These are phyloP conservation scores for Fusarium subglutinans DNA, from an alignment of 2,329 filamentous ascomycete genomes.

Conservation along the genomic window DNA sequence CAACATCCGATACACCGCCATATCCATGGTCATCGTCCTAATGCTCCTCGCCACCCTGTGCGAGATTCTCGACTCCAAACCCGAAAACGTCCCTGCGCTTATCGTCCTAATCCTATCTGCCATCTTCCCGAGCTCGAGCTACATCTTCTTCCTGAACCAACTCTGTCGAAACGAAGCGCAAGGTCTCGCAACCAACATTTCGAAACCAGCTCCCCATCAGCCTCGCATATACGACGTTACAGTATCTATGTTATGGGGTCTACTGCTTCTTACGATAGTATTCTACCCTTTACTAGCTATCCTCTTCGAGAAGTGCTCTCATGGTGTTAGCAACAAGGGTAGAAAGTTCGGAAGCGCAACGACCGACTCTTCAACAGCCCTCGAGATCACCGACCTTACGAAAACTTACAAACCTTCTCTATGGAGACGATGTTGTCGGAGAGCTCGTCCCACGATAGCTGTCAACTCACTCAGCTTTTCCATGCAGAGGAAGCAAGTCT, in stretches of 20 bases:
- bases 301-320: background rate
- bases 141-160: background rate
- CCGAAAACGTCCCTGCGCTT: background rate
- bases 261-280: background rate
- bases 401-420: background rate
- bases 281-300: background rate
- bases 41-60: background rate
- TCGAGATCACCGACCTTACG: background rate
- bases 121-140: background rate
- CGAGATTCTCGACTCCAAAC: background rate
- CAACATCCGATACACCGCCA: background rate
- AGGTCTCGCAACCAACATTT: background rate
- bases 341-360: background rate
- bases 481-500: conserved; percentile 57
- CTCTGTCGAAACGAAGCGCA: background rate
- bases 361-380: background rate
- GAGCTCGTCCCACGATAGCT: background rate
- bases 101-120: background rate
- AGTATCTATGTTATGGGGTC: background rate
- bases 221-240: background rate
- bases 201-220: background rate
- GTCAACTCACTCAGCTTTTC: background rate
- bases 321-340: background rate
- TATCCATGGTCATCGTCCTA: background rate
- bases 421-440: background rate